Percentiles rank a stretch among this genome's conserved stretches.
Conservation (phyloP, 345 rosid genomes). For the Chamaenerion angustifolium region DNA sequence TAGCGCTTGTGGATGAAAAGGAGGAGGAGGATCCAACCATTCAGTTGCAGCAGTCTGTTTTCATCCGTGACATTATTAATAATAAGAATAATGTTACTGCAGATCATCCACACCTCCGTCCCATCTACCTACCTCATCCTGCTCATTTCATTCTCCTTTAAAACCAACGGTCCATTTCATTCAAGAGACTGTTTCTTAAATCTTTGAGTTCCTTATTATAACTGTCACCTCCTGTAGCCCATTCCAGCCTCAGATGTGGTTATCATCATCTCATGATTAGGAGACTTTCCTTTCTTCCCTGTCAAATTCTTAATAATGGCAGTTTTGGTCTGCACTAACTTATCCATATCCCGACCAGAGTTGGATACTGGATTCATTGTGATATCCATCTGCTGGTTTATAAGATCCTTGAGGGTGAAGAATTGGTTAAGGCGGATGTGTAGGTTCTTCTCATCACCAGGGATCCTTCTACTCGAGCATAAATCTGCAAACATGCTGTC, state of each 20-base stretch:
- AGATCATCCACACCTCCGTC: too few species aligned
- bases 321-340: conserved; percentile 24
- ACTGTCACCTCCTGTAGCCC: conserved; percentile 54
- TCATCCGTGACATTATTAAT: too few species aligned
- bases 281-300: conserved; percentile 13
- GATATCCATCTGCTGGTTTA: conserved; percentile 35
- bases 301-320: neutral
- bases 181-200: conserved; percentile 30
- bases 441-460: conserved; percentile 58
- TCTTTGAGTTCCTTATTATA: conserved; percentile 32
- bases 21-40: too few species aligned
- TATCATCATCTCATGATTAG: conserved; percentile 20
- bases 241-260: conserved; percentile 46
- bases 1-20: too few species aligned
- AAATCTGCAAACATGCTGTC: conserved; percentile 66
- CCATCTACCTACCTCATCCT: too few species aligned
- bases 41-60: too few species aligned
- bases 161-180: conserved; percentile 68
- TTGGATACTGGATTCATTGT: conserved; percentile 24
- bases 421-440: conserved; percentile 53
- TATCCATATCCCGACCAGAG: conserved; percentile 20
- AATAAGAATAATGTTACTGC: too few species aligned
- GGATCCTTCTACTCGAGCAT: conserved; percentile 19
- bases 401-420: conserved; percentile 51
- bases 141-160: conserved; percentile 10